These are phyloP conservation scores for Trichosporon ovoides DNA, from an alignment of 1,284 basidiomycete species.

Conservation along the genomic window DNA sequence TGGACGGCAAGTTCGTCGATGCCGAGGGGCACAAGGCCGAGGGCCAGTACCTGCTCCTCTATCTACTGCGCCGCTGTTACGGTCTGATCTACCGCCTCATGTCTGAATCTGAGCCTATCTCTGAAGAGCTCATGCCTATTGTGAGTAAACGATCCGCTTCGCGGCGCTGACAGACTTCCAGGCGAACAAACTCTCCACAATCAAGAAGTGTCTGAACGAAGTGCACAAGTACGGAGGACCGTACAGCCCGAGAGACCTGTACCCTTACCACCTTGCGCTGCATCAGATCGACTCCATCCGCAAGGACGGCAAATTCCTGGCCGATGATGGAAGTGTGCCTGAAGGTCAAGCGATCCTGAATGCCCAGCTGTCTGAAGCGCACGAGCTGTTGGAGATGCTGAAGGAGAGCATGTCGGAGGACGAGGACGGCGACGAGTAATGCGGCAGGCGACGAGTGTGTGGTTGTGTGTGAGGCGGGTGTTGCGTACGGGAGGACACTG, in stretches of 20 bases:
- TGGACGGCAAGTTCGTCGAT: constrained; percentile 96
- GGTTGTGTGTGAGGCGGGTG: background rate
- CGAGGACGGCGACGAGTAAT: constrained; percentile 35
- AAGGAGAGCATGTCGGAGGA: constrained; percentile 48
- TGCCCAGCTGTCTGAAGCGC: constrained; percentile 93
- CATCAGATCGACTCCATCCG: constrained; percentile 93
- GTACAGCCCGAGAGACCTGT: constrained; percentile 90
- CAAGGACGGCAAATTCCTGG: constrained; percentile 87
- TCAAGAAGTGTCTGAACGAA: constrained; percentile 96
- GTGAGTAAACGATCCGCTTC: constrained; percentile 54
- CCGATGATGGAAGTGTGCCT: constrained; percentile 63
- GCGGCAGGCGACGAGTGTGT: background rate
- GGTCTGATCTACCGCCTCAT: constrained; percentile 91
- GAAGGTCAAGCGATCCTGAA: constrained; percentile 96
- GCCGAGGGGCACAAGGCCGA: constrained; percentile 72
- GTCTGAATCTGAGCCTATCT: constrained; percentile 98
- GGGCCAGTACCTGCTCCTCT: constrained; percentile 61
- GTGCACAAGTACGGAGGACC: constrained; percentile 95
- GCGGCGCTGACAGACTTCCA: constrained; percentile 41
- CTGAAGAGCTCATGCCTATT: constrained; percentile 93
- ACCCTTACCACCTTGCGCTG: constrained; percentile 92
- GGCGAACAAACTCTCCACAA: constrained; percentile 88
- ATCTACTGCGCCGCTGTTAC: constrained; percentile 89
- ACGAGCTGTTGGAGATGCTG: constrained; percentile 84
- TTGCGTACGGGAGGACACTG: background rate